Evolutionary conservation across 208 protist species (phyloP).

Genomic region (Naegleria lovaniensis): DNA sequence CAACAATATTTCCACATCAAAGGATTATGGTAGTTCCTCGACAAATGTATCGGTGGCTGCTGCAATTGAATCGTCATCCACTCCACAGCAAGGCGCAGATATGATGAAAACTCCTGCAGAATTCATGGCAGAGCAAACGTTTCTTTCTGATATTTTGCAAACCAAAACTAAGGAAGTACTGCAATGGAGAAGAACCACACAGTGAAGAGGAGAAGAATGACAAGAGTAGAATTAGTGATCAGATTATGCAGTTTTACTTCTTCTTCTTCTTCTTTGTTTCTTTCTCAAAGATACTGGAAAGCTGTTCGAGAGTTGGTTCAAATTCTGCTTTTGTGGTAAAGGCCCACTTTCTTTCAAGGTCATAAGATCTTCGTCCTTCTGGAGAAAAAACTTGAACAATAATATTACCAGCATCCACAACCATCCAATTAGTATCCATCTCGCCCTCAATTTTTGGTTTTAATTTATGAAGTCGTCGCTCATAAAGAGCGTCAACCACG

Average conservation of each 20-base stretch:
- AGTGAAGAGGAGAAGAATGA: no score
- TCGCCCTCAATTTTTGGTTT: conserved; percentile 6
- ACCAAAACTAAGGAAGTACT: neutral
- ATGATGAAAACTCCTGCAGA: neutral
- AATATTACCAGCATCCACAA: neutral
- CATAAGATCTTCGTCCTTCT: neutral
- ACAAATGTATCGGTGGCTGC: no score
- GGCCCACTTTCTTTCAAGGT: conserved; percentile 12
- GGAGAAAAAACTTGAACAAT: conserved; percentile 13
- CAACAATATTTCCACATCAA: neutral
- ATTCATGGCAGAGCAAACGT: neutral
- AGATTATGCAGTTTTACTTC: neutral
- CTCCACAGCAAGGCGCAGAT: neutral
- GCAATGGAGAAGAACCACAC: neutral
- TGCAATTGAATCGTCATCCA: no score
- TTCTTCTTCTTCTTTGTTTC: neutral
- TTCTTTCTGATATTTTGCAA: neutral
- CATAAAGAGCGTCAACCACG: neutral
- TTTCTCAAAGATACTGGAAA: neutral
- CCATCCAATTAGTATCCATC: neutral
- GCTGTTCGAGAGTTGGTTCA: neutral
- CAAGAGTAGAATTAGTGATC: no score
- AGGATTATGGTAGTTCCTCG: neutral
- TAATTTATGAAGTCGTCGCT: neutral
- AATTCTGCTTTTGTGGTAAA: neutral